phyloP scores from a whole-genome alignment of 345 rosid species.

The Bretschneidera sinensis region DNA sequence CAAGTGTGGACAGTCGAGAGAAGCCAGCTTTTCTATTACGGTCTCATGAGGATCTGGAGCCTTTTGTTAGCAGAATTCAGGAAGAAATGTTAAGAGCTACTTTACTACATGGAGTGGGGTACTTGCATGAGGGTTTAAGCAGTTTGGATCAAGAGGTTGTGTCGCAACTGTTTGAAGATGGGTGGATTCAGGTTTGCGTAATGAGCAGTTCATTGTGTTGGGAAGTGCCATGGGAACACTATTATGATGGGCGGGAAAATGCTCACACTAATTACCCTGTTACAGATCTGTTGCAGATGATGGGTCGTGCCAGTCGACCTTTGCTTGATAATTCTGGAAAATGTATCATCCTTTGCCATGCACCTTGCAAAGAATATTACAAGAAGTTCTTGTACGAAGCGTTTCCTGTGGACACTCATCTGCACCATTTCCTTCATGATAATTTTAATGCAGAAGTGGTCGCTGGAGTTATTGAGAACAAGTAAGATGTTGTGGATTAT shows the following conservation, averaged over 20 bases:
- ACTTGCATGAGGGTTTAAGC: conserved; percentile 88
- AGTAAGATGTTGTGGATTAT: conserved; percentile 94
- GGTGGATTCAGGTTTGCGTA: conserved; percentile 90
- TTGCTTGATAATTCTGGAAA: conserved; percentile 78
- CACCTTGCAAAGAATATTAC: conserved; percentile 88
- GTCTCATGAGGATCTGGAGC: conserved; percentile 51
- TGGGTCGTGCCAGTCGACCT: conserved; percentile 93
- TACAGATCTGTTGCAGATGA: conserved; percentile 90
- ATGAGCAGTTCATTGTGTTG: conserved; percentile 93
- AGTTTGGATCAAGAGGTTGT: conserved; percentile 83
- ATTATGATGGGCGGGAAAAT: conserved; percentile 85
- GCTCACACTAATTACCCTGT: conserved; percentile 83
- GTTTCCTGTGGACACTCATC: conserved; percentile 85
- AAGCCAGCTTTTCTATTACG: conserved; percentile 53
- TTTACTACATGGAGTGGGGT: conserved; percentile 69
- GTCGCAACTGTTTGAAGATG: conserved; percentile 66
- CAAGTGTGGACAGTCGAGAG: conserved; percentile 50
- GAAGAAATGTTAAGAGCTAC: conserved; percentile 73
- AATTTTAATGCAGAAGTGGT: conserved; percentile 89
- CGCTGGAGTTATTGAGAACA: conserved; percentile 72
- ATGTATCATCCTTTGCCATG: conserved; percentile 84
- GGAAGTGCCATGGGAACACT: conserved; percentile 97
- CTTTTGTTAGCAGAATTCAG: conserved; percentile 43
- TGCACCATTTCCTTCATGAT: conserved; percentile 86
- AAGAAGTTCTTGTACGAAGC: conserved; percentile 88